Conservation (phyloP, 306 rosid species). For the Alnus rubra region DNA sequence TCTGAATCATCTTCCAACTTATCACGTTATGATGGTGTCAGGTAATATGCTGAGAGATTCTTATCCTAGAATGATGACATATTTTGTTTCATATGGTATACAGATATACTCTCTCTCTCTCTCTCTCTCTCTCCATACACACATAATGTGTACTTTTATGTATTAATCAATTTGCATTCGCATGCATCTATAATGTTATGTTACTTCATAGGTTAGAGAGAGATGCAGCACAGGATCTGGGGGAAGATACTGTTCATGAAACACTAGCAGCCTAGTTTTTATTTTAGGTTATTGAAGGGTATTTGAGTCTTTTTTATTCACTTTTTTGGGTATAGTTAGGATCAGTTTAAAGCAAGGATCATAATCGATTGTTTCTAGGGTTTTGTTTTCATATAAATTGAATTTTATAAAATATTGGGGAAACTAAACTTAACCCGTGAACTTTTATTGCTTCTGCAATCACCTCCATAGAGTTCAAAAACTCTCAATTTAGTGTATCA, state of each 20-base stretch:
- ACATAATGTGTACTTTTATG: not conserved
- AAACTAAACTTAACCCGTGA: too few relatives aligned
- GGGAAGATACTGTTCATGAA: not conserved
- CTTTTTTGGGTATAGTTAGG: not conserved
- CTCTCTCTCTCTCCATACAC: not conserved
- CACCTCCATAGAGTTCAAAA: too few relatives aligned
- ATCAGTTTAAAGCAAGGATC: not conserved
- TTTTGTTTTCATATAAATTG: not conserved
- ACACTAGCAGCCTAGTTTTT: not conserved
- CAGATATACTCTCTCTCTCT: not conserved
- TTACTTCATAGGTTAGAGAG: not conserved
- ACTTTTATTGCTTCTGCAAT: too few relatives aligned
- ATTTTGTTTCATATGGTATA: not conserved
- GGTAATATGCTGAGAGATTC: slow-evolving; percentile 43
- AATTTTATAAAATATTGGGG: not conserved
- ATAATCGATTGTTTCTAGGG: not conserved
- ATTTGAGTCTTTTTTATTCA: not conserved
- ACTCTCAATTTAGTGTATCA: too few relatives aligned
- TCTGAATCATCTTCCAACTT: slow-evolving; percentile 95
- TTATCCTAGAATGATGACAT: not conserved
- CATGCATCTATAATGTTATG: too few relatives aligned
- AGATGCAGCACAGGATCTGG: not conserved
- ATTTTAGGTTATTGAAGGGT: not conserved
- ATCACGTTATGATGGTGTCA: slow-evolving; percentile 92
- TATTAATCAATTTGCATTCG: too few relatives aligned